Evolutionary conservation across 805 yeast genomes (phyloP), one percentile per base, ranked within the genome.

Genomic region (Crinitomyces ghanaensis): DNA sequence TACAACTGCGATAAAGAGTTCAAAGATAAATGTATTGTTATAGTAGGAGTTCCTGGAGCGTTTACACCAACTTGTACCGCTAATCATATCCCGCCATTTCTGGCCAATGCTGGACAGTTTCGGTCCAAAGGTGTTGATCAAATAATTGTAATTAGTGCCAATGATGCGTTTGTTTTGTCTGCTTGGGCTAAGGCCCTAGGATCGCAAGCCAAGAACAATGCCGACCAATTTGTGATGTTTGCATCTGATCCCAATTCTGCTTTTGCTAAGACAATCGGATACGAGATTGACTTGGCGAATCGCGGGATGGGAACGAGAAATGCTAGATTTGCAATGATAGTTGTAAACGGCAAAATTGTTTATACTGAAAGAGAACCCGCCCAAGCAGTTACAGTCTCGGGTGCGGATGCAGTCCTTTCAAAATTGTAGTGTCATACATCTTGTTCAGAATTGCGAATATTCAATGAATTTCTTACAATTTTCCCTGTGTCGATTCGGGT

Each of bases 21-120:
- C 20, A 38, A 49, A 14, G 51, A 44, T 47, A 72, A 73, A 62
- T 72, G 66, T 47, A 71, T 77, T 20, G 72, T 80, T 27, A 62
- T 81, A 45, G 82, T 83, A 20, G 67, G 79, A 38, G 85, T 81
- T 22, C 91, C 93, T 41, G 93, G 86, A 41, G 91, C 93, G 7
- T 82, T 80, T 66, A 80, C 93, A 18, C 93, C 88, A 36, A 73
- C 88, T 5, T 80, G 91, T 57, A 66, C 80, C 31, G 71, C 67
- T 32, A 64, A 70, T 46, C 91, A 79, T 57, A 67, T 79, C 39
- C 88, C 88, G 36, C 81, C 75, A 16, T 77, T 60, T 61, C 54
- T 77, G 37, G 50, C 59, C 38, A 60, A 71, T 42, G 53, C 68
- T 34, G 54, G 52, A 15, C 67, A 70, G 35, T 67, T 81, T 50